Evolutionary conservation across 2,329 filamentous ascomycete species (phyloP), one percentile per base, ranked within the genome.

Genomic region (Pyrenochaeta sp.): DNA sequence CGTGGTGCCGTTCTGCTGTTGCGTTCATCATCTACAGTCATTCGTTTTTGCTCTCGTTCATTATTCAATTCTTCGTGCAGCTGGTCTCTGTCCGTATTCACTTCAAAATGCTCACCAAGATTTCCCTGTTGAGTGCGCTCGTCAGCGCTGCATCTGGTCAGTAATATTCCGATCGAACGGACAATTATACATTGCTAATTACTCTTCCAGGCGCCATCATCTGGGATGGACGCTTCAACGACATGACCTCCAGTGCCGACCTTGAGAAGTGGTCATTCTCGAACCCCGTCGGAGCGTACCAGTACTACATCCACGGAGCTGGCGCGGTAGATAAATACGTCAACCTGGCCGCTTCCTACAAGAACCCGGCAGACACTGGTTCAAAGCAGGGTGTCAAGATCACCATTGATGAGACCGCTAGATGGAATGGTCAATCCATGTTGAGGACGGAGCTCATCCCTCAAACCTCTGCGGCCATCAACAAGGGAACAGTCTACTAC

Each of bases 291-390:
- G 84, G 84, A 2, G 78, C 83, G 0, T 90, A 88, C 72, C 87
- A 90, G 68, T 90, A 87, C 76, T 89, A 89, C 74, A 89, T 89
- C 61, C 87, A 90, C 73, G 87, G 87, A 24, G 71, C 74, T 8
- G 79, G 77, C n/a, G 27, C 72, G 1, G 76, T 83, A 7, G 74
- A 75, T 23, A 71, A 81, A 58, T 88, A 88, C 69, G 77, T 88
- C 53, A 83, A 82, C 58, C 75, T 88, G 5, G 79, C 77, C 4
- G 63, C 81, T 0, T 65, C 72, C 47, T 84, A 77, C 76, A 86
- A 85, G 73, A 88, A 88, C 71, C 83, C 84, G 0, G 79, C 80
- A 58, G 85, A 88, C 65, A 74, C 73, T 0, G 74, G 74, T 28
- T 84, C 82, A 29, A 78, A 73, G 23, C 81, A 88, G 68, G 86